Evolutionary conservation across 352 stramenopile species (phyloP), one percentile per base, ranked within the genome.

Genomic region (Pythium phragmiticola): DNA sequence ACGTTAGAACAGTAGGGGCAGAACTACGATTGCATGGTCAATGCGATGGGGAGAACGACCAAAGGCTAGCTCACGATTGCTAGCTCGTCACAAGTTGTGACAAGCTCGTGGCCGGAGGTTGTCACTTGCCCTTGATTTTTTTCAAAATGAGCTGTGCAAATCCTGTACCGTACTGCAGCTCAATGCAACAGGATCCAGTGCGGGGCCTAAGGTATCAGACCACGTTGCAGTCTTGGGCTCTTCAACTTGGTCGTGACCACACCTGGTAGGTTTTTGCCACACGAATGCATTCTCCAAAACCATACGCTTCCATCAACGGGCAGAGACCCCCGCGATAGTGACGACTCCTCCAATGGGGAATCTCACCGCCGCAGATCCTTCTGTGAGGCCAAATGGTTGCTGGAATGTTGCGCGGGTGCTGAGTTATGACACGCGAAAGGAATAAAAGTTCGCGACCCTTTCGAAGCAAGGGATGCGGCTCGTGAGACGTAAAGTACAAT

Each of bases 311-410:
- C 5, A 46, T 46, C 17, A 12, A 19, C 2, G 13, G 2, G 13
- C 8, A 46, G 8, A 8, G 16, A 46, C 39, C 39, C 13, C 16
- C 39, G 39, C 6, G 13, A 46, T 46, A 19, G 11, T 39, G 34
- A 39, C 34, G 34, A 28, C 2, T 14, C 7, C 45, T 50, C 4
- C 26, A 30, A 33, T 50, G 14, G 16, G 47, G 13, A n/a, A 30
- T 60, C 42, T 42, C 21, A 16, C 16, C 21, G 19, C 26, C 16
- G 39, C 41, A 21, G 54, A 68, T 37, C 21, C 11, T 68, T 68
- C 61, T 45, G 36, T 45, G 7, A 45, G n/a, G 17, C 61, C 61
- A 68, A 58, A 45, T 57, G 61, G 53, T 43, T 9, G 14, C 3
- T 14, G 33, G 28, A 37, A 42, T 39, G 48, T 42, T 39, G 26